Evolutionary conservation across 1,284 basidiomycete genomes (phyloP), one percentile per base, ranked within the genome.

Genomic region (Trametes pubescens): DNA sequence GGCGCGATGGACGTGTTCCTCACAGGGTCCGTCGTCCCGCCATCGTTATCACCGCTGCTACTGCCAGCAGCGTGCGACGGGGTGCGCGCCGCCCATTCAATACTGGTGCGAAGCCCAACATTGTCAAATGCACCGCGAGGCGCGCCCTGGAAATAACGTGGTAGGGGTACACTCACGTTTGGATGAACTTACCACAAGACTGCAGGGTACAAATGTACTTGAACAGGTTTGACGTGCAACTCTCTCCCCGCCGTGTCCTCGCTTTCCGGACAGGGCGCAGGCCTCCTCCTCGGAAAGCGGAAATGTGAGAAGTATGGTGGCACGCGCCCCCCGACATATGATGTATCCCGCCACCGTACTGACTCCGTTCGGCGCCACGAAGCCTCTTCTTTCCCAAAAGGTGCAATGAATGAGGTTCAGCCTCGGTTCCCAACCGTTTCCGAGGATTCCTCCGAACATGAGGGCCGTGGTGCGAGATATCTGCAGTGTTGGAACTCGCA

Each of bases 21-120:
- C 59, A 56, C 47, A 61, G 52, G 29, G 21, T 48, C 48, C 60
- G 37, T 21, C 10, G 26, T 8, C 29, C 29, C 18, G 35, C 38
- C 52, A 53, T 34, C 37, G 52, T 56, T 61, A 61, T 61, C 60
- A 51, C 29, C 47, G 46, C 53, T 61, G 60, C 29, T 46, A 54
- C 26, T 52, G 37, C 51, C 46, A 40, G 55, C 32, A 34, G 37
- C 53, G 48, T 46, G 60, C 54, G 53, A 56, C 32, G 54, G 21
- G 47, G 46, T 3, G 29, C n/a, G 32, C 47, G 38, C 16, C 26
- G 32, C 29, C 44, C n/a, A 61, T n/a, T 61, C 37, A 56, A 56
- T 51, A 16, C 37, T 24, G 26, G 60, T 56, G 60, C 47, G 60
- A 61, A 53, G 46, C 16, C 18, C 38, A 32, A 56, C 54, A 51